Percentiles rank a stretch among this genome's conserved stretches.
Conservation (phyloP, 1,284 basidiomycete genomes). For the Pseudozyma hubeiensis region DNA sequence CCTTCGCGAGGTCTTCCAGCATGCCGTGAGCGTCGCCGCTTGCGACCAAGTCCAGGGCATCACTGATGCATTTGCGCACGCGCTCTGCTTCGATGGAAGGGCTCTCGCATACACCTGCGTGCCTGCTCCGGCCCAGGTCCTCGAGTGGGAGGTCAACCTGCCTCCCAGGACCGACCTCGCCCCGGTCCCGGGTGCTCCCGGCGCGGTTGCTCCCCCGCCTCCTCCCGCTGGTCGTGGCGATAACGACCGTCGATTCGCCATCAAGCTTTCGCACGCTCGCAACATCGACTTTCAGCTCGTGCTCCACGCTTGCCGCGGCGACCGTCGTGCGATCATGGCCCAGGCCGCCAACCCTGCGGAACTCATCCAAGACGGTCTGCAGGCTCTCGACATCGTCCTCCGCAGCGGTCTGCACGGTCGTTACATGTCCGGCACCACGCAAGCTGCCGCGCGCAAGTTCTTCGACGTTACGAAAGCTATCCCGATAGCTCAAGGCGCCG, state of each 20-base stretch:
- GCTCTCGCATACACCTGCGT: slow-evolving; percentile 30
- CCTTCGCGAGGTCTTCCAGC: slow-evolving; percentile 15
- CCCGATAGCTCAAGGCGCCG: slow-evolving; percentile 47
- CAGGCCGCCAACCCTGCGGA: slow-evolving; percentile 36
- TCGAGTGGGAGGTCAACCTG: slow-evolving; percentile 33
- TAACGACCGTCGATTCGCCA: slow-evolving; percentile 28
- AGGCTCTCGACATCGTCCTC: slow-evolving; percentile 46
- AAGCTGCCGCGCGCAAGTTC: slow-evolving; percentile 49
- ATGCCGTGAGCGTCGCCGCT: slow-evolving; percentile 19
- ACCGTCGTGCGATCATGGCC: slow-evolving; percentile 40
- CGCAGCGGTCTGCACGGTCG: slow-evolving; percentile 19
- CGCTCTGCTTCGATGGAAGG: slow-evolving; percentile 43
- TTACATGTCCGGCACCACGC: slow-evolving; percentile 30
- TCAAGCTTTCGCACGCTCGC: slow-evolving; percentile 34
- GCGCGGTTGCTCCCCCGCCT: slow-evolving; percentile 14
- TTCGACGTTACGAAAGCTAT: slow-evolving; percentile 38
- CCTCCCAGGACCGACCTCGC: slow-evolving; percentile 33
- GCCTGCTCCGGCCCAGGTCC: slow-evolving; percentile 6
- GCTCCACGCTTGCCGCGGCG: slow-evolving; percentile 31
- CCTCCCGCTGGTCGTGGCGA: slow-evolving; percentile 5
- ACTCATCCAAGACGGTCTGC: slow-evolving; percentile 28
- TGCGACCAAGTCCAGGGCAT: slow-evolving; percentile 18
- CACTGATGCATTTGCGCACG: slow-evolving; percentile 19
- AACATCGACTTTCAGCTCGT: slow-evolving; percentile 36
- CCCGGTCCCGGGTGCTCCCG: slow-evolving; percentile 21